phyloP scores from a whole-genome alignment of 345 rosid genomes.

The Iberis pinnata region DNA sequence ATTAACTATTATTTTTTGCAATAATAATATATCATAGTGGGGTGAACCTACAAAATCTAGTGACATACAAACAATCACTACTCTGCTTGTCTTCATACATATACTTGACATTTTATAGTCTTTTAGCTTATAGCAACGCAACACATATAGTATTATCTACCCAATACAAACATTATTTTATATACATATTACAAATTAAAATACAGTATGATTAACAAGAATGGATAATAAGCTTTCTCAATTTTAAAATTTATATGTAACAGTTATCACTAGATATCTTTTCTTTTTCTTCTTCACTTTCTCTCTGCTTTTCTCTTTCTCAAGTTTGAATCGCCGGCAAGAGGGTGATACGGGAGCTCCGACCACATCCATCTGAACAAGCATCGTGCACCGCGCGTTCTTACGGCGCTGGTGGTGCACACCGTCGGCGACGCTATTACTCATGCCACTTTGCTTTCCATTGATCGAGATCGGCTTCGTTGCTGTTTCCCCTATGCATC shows the following conservation, averaged over 20 bases:
- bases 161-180: neutral
- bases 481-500: too few relatives aligned
- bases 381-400: too few relatives aligned
- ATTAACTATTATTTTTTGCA: conserved; percentile 13
- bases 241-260: neutral
- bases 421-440: too few relatives aligned
- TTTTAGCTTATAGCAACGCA: conserved; percentile 7
- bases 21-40: conserved; percentile 20
- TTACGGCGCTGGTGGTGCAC: too few relatives aligned
- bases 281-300: too few relatives aligned
- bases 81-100: conserved; percentile 18
- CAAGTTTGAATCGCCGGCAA: too few relatives aligned
- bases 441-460: too few relatives aligned
- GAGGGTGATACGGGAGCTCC: too few relatives aligned
- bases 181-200: neutral
- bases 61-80: conserved; percentile 22
- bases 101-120: conserved; percentile 17
- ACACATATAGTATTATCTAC: conserved; percentile 6
- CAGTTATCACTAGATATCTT: neutral
- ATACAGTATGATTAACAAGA: neutral
- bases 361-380: too few relatives aligned
- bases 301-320: too few relatives aligned
- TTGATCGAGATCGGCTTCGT: too few relatives aligned
- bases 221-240: neutral
- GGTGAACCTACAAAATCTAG: conserved; percentile 32